phyloP scores from a whole-genome alignment of 1,139 yeast genomes.

The Pichiaceae sp. region DNA sequence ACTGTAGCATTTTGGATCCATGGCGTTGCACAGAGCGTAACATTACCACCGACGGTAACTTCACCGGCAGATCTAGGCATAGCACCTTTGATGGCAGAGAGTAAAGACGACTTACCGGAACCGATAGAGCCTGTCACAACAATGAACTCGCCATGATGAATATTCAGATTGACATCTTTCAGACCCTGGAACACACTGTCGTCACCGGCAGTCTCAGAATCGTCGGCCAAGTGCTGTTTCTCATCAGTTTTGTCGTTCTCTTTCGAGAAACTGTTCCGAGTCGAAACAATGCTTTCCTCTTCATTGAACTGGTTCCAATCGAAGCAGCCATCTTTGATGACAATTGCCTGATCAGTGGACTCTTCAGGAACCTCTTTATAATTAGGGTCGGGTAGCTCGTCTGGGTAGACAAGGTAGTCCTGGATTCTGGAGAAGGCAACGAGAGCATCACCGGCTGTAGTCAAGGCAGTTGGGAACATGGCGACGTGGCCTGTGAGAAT shows the following conservation, averaged over 20 bases:
- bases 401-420: constrained; percentile 34
- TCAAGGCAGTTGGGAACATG: constrained; percentile 45
- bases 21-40: constrained; percentile 44
- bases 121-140: constrained; percentile 69
- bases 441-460: constrained; percentile 46
- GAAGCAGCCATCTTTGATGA: constrained; percentile 46
- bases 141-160: constrained; percentile 51
- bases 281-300: constrained; percentile 11
- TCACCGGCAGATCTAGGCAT: constrained; percentile 46
- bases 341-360: constrained; percentile 30
- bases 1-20: constrained; percentile 87
- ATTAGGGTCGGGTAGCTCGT: constrained; percentile 20
- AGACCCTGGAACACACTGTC: constrained; percentile 27
- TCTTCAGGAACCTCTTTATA: constrained; percentile 9
- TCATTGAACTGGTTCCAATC: constrained; percentile 54
- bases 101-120: constrained; percentile 59
- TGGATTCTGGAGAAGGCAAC: constrained; percentile 42
- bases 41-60: constrained; percentile 36
- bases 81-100: constrained; percentile 53
- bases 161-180: constrained; percentile 31
- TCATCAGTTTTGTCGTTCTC: neutral
- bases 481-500: constrained; percentile 44
- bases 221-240: constrained; percentile 2
- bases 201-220: constrained; percentile 4
- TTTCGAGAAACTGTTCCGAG: neutral